Percentiles rank a stretch among this genome's conserved stretches.
phyloP scores from a whole-genome alignment of 768 basidiomycete genomes.

The Kondoa malvinella region DNA sequence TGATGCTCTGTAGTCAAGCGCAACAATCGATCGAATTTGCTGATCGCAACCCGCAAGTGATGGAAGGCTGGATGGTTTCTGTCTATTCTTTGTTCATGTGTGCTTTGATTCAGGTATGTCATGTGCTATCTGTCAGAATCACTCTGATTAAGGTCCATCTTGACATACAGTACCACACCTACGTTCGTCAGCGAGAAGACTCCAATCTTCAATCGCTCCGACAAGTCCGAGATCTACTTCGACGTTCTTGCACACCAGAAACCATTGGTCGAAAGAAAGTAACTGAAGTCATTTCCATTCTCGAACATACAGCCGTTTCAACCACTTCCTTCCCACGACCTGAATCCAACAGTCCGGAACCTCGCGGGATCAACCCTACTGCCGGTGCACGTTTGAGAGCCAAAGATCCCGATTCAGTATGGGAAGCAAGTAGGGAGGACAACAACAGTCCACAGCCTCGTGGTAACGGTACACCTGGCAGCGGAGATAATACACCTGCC shows the following conservation, averaged over 20 bases:
- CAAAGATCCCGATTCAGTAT: background rate
- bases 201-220: constrained; percentile 18
- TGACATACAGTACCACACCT: constrained; percentile 23
- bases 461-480: background rate
- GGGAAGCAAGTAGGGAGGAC: background rate
- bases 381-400: background rate
- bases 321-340: constrained; percentile 10
- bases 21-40: constrained; percentile 27
- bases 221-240: constrained; percentile 23
- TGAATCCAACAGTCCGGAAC: background rate
- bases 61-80: constrained; percentile 26
- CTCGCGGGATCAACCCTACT: background rate
- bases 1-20: constrained; percentile 17
- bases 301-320: constrained; percentile 21
- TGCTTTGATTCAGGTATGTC: constrained; percentile 22
- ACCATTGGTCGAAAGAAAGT: constrained; percentile 25
- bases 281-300: constrained; percentile 24
- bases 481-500: background rate
- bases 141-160: background rate
- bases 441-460: background rate
- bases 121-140: background rate
- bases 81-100: constrained; percentile 27
- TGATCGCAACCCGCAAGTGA: constrained; percentile 24
- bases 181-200: constrained; percentile 24
- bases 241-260: constrained; percentile 18